Evolutionary conservation across 129 eudicot species (phyloP), one percentile per base, ranked within the genome.

Genomic region (Chrysanthemum makinoi): DNA sequence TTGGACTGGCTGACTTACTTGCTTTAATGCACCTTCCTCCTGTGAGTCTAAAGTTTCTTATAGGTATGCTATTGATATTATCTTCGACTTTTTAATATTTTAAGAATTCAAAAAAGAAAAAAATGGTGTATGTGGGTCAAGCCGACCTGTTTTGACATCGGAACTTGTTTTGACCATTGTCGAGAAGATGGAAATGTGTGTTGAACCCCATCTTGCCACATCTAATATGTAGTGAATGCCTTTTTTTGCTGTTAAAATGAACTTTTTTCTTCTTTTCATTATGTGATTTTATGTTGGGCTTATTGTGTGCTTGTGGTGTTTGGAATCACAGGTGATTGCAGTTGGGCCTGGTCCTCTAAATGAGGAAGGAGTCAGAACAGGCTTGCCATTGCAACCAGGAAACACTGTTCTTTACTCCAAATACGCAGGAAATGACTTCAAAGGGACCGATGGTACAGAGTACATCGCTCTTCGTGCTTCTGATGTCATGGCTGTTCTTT

Each of bases 271-370:
- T 18, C 0, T 43, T 17, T 22, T 60, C 3, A 22, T 26, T 2
- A 26, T 2, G 28, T 15, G 26, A 16, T 15, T 48, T 18, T 10
- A 60, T 30, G 3, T 55, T 66, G 33, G 47, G 68, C 46, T 63
- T 66, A 28, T 20, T 33, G 17, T 50, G 52, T 62, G 28, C 51
- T 62, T 57, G 39, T 75, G 80, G 52, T 10, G 22, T 46, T 58
- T 73, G 50, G 69, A 50, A 47, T 43, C 35, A 28, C 86, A 93
- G 98, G 95, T 93, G 68, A 68, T 93, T 77, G 98, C 98, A 6
- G 91, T 87, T 4, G 98, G 98, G 5, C 96, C 98, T 57, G 98
- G 98, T 63, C 74, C 86, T 48, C 75, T 93, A 15, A 88, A 89
- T 19, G 90, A 87, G 77, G 95, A 89, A 51, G 98, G 98, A 58